Percentiles rank a stretch among this genome's conserved stretches.
These are phyloP conservation scores for Aciculoconidium aculeatum DNA, from an alignment of 805 yeast species.

Conservation along the genomic window DNA sequence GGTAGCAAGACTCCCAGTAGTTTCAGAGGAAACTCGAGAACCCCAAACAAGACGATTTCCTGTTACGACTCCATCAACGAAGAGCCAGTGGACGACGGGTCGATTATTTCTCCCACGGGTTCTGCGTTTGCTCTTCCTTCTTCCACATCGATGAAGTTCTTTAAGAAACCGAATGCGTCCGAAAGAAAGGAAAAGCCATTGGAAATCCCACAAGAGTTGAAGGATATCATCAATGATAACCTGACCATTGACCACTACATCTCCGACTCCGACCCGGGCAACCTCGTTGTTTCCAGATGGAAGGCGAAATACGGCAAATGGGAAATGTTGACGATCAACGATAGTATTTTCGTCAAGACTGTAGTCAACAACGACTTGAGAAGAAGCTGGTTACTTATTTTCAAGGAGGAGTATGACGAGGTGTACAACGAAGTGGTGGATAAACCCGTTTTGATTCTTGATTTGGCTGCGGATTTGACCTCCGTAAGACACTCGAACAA, in stretches of 20 bases:
- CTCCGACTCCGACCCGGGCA: constrained; percentile 26
- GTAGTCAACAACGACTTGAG: constrained; percentile 29
- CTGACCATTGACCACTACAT: constrained; percentile 33
- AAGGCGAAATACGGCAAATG: constrained; percentile 36
- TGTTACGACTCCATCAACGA: constrained; percentile 12
- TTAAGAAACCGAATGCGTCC: constrained; percentile 22
- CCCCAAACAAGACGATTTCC: too few species aligned
- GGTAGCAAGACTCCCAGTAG: too few species aligned
- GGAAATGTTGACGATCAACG: constrained; percentile 38
- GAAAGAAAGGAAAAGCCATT: constrained; percentile 15
- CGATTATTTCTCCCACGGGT: constrained; percentile 24
- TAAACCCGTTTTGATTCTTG: constrained; percentile 30
- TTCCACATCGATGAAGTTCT: constrained; percentile 35
- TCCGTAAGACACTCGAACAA: constrained; percentile 31
- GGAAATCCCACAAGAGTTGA: constrained; percentile 31
- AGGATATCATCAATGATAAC: constrained; percentile 33
- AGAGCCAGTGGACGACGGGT: constrained; percentile 9
- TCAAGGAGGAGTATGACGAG: constrained; percentile 34
- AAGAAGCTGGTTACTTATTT: constrained; percentile 34
- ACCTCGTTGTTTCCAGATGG: constrained; percentile 39
- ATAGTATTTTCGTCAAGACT: constrained; percentile 32
- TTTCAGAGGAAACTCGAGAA: too few species aligned
- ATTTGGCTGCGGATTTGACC: constrained; percentile 18
- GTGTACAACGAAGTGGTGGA: constrained; percentile 26
- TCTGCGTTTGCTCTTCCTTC: constrained; percentile 42